Conservation (phyloP, 2,329 filamentous ascomycete genomes). For the Dactylellina drechsleri region DNA sequence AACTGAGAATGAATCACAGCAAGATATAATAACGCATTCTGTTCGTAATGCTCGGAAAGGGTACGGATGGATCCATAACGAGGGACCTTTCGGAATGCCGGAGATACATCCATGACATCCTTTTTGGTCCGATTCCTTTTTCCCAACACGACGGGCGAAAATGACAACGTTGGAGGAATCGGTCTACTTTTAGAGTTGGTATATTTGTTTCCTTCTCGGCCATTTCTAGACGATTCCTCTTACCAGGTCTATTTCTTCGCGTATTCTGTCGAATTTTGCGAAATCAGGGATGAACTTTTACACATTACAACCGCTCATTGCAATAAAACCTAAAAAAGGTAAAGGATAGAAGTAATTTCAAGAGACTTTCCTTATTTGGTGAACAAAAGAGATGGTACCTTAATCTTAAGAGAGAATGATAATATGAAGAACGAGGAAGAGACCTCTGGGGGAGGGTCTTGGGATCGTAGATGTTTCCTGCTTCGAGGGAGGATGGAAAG, state of each 20-base stretch:
- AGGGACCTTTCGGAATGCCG: slow-evolving; percentile 3
- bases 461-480: not conserved
- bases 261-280: not conserved
- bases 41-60: not conserved
- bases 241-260: slow-evolving; percentile 3
- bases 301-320: slow-evolving; percentile 24
- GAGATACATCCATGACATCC: slow-evolving; percentile 10
- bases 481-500: not conserved
- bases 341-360: slow-evolving; percentile 30
- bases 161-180: not conserved
- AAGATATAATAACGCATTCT: slow-evolving; percentile 7
- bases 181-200: not conserved
- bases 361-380: slow-evolving; percentile 37
- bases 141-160: not conserved
- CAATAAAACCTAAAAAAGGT: slow-evolving; percentile 13
- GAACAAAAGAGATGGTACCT: not conserved
- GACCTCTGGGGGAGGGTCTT: not conserved
- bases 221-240: slow-evolving; percentile 5
- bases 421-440: not conserved
- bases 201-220: not conserved
- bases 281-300: slow-evolving; percentile 2
- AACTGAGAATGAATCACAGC: slow-evolving; percentile 7
- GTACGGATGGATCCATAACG: slow-evolving; percentile 11
- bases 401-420: slow-evolving; percentile 8
- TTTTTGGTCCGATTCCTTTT: not conserved